Evolutionary conservation across 192 early-diverging fungal species (phyloP), one percentile per base, ranked within the genome.

Genomic region (Entomortierella lignicola): DNA sequence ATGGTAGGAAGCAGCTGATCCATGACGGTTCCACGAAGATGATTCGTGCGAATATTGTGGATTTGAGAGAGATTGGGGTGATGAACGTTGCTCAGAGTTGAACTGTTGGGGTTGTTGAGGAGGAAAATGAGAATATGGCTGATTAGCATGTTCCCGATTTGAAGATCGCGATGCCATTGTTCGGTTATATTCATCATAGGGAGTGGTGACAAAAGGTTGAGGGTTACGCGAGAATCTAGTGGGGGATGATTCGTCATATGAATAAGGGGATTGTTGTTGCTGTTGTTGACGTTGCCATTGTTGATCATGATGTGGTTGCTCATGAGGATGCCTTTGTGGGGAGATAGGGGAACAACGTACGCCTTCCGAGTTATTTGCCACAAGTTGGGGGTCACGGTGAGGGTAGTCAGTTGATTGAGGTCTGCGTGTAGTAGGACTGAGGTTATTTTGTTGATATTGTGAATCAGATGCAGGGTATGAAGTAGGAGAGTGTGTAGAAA

Each of bases 201-300:
- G 59, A 60, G 20, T 25, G 2, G 34, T 47, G 43, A 25, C 41
- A 39, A 44, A 26, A 8, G 59, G 41, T 26, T 60, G 39, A 31
- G 25, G 27, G 41, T n/a, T 20, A 44, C 29, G 59, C 39, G 59
- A 58, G 32, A 8, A 27, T 47, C 44, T 47, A 47, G 2, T 47
- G 44, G 44, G 47, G 4, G 15, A 54, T 54, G 8, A 3, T 26
- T 54, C 52, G 20, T 3, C 12, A 15, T 54, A 55, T 43, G 30
- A 10, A 34, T 30, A 42, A 5, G 65, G 26, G 18, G 55, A 48
- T 54, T 51, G 55, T 18, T 57, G 51, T 20, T 50, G 48, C 30
- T 63, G 47, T 30, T 50, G 62, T 54, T 51, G 55, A 17, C 48
- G 51, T 29, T 53, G 64, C 27, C 29, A 26, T 26, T 55, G 54